phyloP scores from a whole-genome alignment of 257 asterid species.

The Solanum ossicruentum region DNA sequence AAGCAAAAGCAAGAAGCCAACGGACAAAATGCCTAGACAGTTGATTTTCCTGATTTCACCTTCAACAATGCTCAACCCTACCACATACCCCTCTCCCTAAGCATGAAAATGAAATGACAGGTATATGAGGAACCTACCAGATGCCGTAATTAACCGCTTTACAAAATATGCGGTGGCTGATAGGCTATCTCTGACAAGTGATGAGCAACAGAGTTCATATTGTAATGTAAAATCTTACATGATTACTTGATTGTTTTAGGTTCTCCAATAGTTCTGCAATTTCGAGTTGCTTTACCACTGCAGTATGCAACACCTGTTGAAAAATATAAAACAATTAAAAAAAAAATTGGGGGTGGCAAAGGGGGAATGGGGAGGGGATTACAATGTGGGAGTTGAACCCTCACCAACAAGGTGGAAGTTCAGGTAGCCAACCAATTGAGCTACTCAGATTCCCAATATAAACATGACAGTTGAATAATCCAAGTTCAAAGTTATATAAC shows the following conservation, averaged over 20 bases:
- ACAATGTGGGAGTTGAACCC: too few species aligned
- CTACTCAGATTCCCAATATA: too few species aligned
- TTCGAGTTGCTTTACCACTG: slow-evolving; percentile 66
- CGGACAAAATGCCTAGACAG: neutral
- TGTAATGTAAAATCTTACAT: slow-evolving; percentile 15
- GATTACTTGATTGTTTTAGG: slow-evolving; percentile 37
- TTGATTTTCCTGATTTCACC: neutral
- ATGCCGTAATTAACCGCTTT: neutral
- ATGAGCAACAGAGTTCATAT: slow-evolving; percentile 1
- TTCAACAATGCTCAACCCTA: neutral
- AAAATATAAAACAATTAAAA: neutral
- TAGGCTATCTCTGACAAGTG: neutral
- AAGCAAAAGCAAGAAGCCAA: neutral
- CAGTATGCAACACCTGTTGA: slow-evolving; percentile 48
- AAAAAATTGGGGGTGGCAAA: too few species aligned
- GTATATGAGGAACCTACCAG: neutral
- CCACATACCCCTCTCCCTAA: neutral
- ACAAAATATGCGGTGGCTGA: neutral
- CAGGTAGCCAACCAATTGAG: too few species aligned
- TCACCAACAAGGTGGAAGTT: too few species aligned
- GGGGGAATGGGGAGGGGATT: too few species aligned
- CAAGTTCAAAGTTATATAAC: neutral
- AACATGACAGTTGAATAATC: neutral
- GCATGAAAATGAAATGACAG: neutral
- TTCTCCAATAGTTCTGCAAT: slow-evolving; percentile 60